These are phyloP conservation scores for Fusarium pseudoanthophilum DNA, from an alignment of 2,329 filamentous ascomycete species.

Conservation along the genomic window DNA sequence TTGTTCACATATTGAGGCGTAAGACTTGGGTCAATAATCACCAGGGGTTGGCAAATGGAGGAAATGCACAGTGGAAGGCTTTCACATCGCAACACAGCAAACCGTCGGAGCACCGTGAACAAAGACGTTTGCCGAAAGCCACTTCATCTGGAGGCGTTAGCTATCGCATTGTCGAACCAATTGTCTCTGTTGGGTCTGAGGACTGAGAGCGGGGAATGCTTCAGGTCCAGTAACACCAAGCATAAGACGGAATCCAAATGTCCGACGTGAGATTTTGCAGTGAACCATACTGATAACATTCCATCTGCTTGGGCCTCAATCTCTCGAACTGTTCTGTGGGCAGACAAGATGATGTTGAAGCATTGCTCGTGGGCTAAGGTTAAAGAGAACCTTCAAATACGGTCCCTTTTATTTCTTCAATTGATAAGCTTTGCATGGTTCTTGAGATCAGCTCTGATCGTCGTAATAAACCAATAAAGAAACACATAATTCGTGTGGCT, in stretches of 20 bases:
- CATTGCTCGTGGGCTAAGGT: not conserved
- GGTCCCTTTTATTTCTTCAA: not conserved
- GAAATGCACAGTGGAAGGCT: not conserved
- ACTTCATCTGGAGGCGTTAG: slow-evolving; percentile 13
- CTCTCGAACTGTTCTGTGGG: not conserved
- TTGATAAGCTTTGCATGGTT: not conserved
- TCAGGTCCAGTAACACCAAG: not conserved
- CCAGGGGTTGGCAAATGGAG: not conserved
- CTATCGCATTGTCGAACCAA: slow-evolving; percentile 14
- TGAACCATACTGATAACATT: not conserved
- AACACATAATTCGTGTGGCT: slow-evolving; percentile 17
- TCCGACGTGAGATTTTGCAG: not conserved
- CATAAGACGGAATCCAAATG: slow-evolving; percentile 1
- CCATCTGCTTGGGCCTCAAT: not conserved
- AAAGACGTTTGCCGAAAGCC: slow-evolving; percentile 16
- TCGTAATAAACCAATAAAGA: slow-evolving; percentile 14
- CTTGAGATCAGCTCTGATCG: not conserved
- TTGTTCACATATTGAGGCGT: not conserved
- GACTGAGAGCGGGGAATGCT: slow-evolving; percentile 2
- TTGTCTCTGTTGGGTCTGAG: not conserved
- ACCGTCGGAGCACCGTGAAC: slow-evolving; percentile 24
- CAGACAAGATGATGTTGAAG: not conserved
- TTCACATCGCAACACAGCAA: slow-evolving; percentile 8
- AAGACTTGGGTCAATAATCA: not conserved
- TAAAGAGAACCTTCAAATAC: not conserved